Evolutionary conservation across 164 flowering plant genomes (phyloP), one percentile per base, ranked within the genome.

Genomic region (Umbellularia californica): DNA sequence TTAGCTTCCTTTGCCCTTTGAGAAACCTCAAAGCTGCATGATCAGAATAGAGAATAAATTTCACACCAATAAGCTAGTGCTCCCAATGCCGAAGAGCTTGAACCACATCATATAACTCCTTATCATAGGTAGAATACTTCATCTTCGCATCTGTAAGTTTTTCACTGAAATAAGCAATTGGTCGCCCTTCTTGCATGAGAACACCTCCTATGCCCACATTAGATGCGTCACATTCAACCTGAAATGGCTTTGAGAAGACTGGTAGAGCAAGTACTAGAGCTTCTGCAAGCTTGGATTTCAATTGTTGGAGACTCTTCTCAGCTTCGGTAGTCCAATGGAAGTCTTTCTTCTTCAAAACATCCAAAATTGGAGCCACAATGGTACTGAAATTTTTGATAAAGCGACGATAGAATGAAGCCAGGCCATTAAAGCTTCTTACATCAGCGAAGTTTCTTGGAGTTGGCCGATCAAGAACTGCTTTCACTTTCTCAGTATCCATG

Each of bases 131-230:
- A 3, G 74, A 72, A 13, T 72, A 41, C 17, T 35, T 1, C n/a
- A 15, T 15, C 30, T 72, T 63, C 3, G 68, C 74, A 3, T 72
- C 68, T 33, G 17, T 72, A 14, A 72, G 13, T 25, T 71, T 71
- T 41, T 52, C 73, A 52, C 55, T 63, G 5, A 33, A 62, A 35
- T 19, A 72, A 41, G 24, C 20, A 13, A 62, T 11, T 7, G 74
- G 68, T 5, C 30, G 5, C 2, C 68, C 68, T 35, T 63, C 68
- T 72, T 72, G 68, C 3, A 28, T 62, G 2, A 64, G n/a, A 2
- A 72, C 58, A 2, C 27, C 50, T 0, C 74, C 74, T 14, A 72
- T 62, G 14, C 66, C 14, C 7, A 72, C 47, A 2, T 25, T 14
- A 5, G 65, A 72, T 9, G 67, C 74, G 27, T 58, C 50, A 60